phyloP scores from a whole-genome alignment of 495 filamentous ascomycete species.

The Paragyromitra xinjiangensis region DNA sequence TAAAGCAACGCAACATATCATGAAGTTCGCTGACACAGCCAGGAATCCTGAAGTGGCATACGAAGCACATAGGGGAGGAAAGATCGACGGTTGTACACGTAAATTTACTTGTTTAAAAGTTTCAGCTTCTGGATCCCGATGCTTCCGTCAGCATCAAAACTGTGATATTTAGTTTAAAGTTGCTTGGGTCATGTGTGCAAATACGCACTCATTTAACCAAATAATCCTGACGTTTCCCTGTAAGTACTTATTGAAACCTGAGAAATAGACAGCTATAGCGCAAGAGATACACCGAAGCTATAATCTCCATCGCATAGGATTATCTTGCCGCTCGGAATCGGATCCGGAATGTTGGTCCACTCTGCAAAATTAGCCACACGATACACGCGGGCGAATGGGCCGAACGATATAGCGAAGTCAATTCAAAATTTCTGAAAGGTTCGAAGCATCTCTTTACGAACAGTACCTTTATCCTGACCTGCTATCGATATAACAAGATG shows the following conservation, averaged over 20 bases:
- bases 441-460: neutral
- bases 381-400: neutral
- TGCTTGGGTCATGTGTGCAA: neutral
- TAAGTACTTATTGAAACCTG: neutral
- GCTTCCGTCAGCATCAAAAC: neutral
- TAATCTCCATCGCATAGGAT: neutral
- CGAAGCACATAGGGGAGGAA: neutral
- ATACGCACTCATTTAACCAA: neutral
- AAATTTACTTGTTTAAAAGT: neutral
- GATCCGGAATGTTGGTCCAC: neutral
- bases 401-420: neutral
- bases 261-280: neutral
- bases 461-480: neutral
- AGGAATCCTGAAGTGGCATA: neutral
- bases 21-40: neutral
- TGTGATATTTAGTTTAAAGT: neutral
- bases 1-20: neutral
- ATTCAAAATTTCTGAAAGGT: neutral
- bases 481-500: neutral
- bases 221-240: neutral
- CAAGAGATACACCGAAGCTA: neutral
- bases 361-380: neutral
- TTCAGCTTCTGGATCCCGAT: conserved; percentile 7
- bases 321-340: neutral
- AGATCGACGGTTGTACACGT: conserved; percentile 7